These are phyloP conservation scores for Apophysomyces ossiformis DNA, from an alignment of 371 early-diverging fungal species.

Conservation along the genomic window DNA sequence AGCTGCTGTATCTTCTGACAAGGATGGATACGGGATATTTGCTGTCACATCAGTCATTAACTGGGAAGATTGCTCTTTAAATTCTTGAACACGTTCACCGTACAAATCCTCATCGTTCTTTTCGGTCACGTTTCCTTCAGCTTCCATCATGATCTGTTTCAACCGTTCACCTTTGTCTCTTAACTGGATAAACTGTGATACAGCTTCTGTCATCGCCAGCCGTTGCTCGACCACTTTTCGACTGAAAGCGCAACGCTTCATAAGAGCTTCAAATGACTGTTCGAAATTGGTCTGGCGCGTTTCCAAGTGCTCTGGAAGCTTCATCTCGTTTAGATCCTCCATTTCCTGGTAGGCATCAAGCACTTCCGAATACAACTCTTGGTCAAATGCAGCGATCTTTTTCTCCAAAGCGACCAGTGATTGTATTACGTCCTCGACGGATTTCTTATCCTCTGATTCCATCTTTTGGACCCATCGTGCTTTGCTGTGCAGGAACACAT, in stretches of 20 bases:
- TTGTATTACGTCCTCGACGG: constrained; percentile 38
- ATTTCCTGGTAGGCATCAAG: constrained; percentile 53
- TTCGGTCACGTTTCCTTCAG: constrained; percentile 16
- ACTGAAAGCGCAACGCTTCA: constrained; percentile 47
- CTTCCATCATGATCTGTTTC: constrained; percentile 28
- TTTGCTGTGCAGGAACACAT: constrained; percentile 35
- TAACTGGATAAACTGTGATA: constrained; percentile 36
- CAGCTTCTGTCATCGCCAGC: constrained; percentile 38
- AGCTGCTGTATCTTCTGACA: constrained; percentile 44
- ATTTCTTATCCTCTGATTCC: constrained; percentile 20
- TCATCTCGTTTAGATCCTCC: constrained; percentile 29
- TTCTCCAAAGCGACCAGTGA: constrained; percentile 37
- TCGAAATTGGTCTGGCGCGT: constrained; percentile 51
- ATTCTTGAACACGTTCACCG: constrained; percentile 30
- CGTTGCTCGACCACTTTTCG: constrained; percentile 52
- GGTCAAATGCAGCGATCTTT: constrained; percentile 49
- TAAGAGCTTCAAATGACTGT: constrained; percentile 47
- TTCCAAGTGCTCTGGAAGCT: constrained; percentile 49
- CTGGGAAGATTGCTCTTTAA: constrained; percentile 46
- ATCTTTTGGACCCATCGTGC: constrained; percentile 42
- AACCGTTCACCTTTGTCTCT: constrained; percentile 43
- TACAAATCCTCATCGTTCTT: constrained; percentile 27
- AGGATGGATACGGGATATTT: constrained; percentile 42
- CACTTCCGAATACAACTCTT: constrained; percentile 37
- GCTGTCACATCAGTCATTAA: constrained; percentile 38